Evolutionary conservation across 192 early-diverging fungal genomes (phyloP).

Genomic region (Podila horticola): DNA sequence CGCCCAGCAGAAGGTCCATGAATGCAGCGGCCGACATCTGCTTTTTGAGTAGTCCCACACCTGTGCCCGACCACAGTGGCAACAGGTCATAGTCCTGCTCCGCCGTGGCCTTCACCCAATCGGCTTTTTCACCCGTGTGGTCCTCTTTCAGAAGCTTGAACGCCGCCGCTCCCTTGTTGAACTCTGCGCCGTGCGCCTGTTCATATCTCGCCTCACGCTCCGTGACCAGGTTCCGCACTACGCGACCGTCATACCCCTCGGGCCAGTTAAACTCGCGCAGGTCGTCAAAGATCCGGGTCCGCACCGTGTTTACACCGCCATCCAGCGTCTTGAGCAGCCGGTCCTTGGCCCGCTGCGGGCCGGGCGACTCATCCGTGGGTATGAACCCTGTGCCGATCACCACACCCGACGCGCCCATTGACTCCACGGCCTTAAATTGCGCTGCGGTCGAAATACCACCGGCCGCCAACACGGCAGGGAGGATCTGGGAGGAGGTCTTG

Average conservation of each 20-base stretch:
- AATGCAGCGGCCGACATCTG: conserved; percentile 39
- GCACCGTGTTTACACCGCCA: conserved; percentile 50
- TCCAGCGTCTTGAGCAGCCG: conserved; percentile 43
- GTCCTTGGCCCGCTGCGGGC: conserved; percentile 50
- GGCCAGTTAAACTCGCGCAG: conserved; percentile 55
- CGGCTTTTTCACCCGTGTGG: conserved; percentile 19
- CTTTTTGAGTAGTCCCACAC: conserved; percentile 45
- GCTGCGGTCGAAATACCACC: conserved; percentile 37
- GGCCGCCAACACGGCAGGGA: conserved; percentile 39
- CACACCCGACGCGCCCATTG: conserved; percentile 53
- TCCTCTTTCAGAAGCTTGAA: conserved; percentile 39
- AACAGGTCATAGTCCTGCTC: conserved; percentile 30
- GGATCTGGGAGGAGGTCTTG: background rate
- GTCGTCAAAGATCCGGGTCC: conserved; percentile 56
- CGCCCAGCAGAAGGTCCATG: conserved; percentile 12
- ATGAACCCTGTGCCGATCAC: conserved; percentile 60
- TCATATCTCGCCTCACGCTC: conserved; percentile 27
- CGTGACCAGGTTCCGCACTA: conserved; percentile 34
- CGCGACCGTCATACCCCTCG: conserved; percentile 40
- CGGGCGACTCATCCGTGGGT: conserved; percentile 28
- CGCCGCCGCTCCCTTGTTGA: conserved; percentile 7
- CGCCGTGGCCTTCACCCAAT: conserved; percentile 18
- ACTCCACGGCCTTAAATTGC: conserved; percentile 23
- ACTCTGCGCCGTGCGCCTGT: background rate
- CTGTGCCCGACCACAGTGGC: conserved; percentile 37